Percentiles rank a stretch among this genome's conserved stretches.
Conservation (phyloP, 495 filamentous ascomycete genomes). For the Penicillium manginii region DNA sequence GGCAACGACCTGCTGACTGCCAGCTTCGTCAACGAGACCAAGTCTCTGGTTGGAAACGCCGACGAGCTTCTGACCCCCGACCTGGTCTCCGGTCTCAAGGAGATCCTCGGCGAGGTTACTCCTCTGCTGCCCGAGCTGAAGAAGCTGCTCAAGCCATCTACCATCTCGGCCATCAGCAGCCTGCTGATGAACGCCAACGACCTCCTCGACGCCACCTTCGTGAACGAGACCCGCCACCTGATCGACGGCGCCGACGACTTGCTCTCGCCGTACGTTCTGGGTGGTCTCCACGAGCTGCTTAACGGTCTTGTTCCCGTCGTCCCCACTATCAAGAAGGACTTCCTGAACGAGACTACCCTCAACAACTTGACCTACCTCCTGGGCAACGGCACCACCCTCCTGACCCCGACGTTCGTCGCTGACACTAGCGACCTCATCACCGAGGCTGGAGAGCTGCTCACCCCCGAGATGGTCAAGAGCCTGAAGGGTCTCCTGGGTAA, state of each 20-base stretch:
- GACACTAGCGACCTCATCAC: slow-evolving; percentile 37
- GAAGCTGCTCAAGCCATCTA: slow-evolving; percentile 38
- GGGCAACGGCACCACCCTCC: slow-evolving; percentile 38
- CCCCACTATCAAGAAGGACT: slow-evolving; percentile 26
- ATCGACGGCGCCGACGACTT: slow-evolving; percentile 47
- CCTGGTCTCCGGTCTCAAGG: slow-evolving; percentile 41
- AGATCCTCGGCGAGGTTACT: slow-evolving; percentile 36
- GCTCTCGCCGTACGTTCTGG: slow-evolving; percentile 33
- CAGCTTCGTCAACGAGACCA: slow-evolving; percentile 40
- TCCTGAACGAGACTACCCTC: slow-evolving; percentile 42
- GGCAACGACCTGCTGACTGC: slow-evolving; percentile 41
- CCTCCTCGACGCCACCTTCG: slow-evolving; percentile 39
- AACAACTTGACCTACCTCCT: slow-evolving; percentile 40
- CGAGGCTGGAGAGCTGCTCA: slow-evolving; percentile 41
- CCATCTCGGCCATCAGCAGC: slow-evolving; percentile 32
- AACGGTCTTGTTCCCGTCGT: slow-evolving; percentile 37
- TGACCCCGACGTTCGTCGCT: slow-evolving; percentile 39
- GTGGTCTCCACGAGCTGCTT: slow-evolving; percentile 34
- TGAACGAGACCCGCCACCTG: slow-evolving; percentile 44
- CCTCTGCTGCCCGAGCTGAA: slow-evolving; percentile 37
- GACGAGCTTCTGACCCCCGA: slow-evolving; percentile 41
- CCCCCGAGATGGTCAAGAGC: slow-evolving; percentile 34
- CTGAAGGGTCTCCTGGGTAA: slow-evolving; percentile 39
- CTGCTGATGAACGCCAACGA: slow-evolving; percentile 40
- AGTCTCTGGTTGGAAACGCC: slow-evolving; percentile 39